Percentiles rank a stretch among this genome's conserved stretches.
phyloP scores from a whole-genome alignment of 305 asterid genomes.

The Fraxinus sp. region DNA sequence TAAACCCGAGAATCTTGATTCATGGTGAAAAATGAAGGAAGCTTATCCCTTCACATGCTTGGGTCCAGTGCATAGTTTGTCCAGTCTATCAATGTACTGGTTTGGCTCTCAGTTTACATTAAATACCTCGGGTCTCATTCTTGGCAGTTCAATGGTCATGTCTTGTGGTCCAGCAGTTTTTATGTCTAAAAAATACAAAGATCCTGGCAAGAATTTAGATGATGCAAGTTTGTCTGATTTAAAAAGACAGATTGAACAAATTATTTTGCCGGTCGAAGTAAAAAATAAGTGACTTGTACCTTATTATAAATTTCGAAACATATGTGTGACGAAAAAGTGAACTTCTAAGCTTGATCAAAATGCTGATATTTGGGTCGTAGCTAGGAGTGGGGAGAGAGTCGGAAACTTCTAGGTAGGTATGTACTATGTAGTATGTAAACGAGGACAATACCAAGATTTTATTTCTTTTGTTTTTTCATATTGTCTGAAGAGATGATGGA shows the following conservation, averaged over 20 bases:
- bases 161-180: conserved; percentile 32
- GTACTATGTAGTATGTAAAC: background rate
- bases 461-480: background rate
- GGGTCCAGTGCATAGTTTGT: background rate
- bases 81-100: conserved; percentile 21
- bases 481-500: background rate
- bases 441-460: background rate
- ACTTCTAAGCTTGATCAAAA: background rate
- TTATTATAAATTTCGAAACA: background rate
- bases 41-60: conserved; percentile 29
- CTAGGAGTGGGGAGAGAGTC: background rate
- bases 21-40: conserved; percentile 18
- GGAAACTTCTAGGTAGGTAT: background rate
- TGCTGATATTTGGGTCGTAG: background rate
- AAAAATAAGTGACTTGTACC: background rate
- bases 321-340: background rate
- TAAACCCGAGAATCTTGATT: background rate
- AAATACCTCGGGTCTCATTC: conserved; percentile 22
- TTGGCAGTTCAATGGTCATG: conserved; percentile 15
- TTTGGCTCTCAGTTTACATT: conserved; percentile 16
- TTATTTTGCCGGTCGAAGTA: background rate
- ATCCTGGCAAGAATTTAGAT: conserved; percentile 16
- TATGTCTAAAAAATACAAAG: conserved; percentile 13
- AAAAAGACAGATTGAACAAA: background rate
- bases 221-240: background rate